Base-by-base conservation (phyloP, 2,329 filamentous ascomycete species). In the Coleophoma eucalyptorum region DNA sequence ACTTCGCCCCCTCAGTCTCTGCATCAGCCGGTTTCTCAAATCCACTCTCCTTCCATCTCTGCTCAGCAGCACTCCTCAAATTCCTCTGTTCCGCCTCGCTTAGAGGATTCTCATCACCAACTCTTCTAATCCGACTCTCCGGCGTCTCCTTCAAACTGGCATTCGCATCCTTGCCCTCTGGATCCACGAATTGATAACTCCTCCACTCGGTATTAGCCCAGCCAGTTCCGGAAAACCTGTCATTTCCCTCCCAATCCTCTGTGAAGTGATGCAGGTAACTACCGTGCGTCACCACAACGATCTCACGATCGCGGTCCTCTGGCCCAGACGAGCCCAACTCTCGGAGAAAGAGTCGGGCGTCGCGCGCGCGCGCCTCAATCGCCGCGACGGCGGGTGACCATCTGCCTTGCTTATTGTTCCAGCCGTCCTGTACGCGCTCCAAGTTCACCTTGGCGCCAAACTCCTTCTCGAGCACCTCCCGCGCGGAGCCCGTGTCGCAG, bases 241-340 rank as follows among this genome's bases (percentile, higher is more conserved):
- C 53, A 26, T 54, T 49, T 3, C 83, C 87, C 49, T 82, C 75
- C 82, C 85, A 95, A 62, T 96, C 90, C 58, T 91, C 81, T 0
- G 89, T 94, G 55, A 96, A 72, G 62, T 90, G 95, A 67, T 96
- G 91, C 61, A 96, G 66, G 59, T 92, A 88, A 1, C 87, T 89
- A 2, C 91, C 91, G 62, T 96, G 91, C 3, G 89, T 87, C 7
- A 95, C 89, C 2, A 91, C 76, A 0, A 86, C 82, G 26, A 96
- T 80, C 59, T 93, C 80, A 3, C 72, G 74, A 61, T 88, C 83
- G 3, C 72, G 74, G 61, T 88, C 83, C 59, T 62, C 10, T 56
- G 62, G 59, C 70, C 71, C 37, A 12, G 37, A 51, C 32, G 2
- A 13, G 3, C 12, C 11, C 3, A 78, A 55, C 0, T 77, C 70